Conservation (phyloP, 495 filamentous ascomycete genomes). For the Penicillium longicatenatum region DNA sequence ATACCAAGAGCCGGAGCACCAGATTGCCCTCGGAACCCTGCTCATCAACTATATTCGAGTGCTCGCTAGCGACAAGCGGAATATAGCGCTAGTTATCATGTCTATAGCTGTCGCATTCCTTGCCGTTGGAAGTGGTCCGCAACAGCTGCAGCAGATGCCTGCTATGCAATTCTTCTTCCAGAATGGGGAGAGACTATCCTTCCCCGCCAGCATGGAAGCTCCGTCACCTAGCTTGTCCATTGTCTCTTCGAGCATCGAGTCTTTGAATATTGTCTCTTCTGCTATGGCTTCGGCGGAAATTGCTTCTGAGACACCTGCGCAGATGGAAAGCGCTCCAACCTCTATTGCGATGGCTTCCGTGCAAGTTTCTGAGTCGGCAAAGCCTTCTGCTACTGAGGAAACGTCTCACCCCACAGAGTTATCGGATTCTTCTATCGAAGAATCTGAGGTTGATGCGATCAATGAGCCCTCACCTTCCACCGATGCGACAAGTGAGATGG, state of each 20-base stretch:
- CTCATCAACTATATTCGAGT: constrained; percentile 69
- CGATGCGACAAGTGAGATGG: not conserved
- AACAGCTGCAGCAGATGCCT: constrained; percentile 6
- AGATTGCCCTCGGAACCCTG: constrained; percentile 58
- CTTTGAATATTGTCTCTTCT: not conserved
- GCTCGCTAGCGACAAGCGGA: constrained; percentile 67
- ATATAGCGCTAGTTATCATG: constrained; percentile 66
- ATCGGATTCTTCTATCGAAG: not conserved
- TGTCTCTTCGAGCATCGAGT: not conserved
- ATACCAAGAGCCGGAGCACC: constrained; percentile 14
- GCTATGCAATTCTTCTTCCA: constrained; percentile 18
- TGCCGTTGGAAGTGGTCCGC: constrained; percentile 31
- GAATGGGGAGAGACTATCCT: not conserved
- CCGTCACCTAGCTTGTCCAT: not conserved
- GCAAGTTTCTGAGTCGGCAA: not conserved
- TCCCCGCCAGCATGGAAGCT: not conserved
- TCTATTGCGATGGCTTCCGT: not conserved
- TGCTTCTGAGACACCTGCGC: not conserved
- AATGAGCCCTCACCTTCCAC: not conserved
- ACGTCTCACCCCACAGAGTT: not conserved
- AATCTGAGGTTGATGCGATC: not conserved
- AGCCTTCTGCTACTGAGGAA: not conserved
- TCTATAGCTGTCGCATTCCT: constrained; percentile 61
- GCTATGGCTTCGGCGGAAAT: not conserved
- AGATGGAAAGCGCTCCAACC: not conserved